phyloP scores from a whole-genome alignment of 176 grass and related monocot species.

The Echinochloa phyllopogon region DNA sequence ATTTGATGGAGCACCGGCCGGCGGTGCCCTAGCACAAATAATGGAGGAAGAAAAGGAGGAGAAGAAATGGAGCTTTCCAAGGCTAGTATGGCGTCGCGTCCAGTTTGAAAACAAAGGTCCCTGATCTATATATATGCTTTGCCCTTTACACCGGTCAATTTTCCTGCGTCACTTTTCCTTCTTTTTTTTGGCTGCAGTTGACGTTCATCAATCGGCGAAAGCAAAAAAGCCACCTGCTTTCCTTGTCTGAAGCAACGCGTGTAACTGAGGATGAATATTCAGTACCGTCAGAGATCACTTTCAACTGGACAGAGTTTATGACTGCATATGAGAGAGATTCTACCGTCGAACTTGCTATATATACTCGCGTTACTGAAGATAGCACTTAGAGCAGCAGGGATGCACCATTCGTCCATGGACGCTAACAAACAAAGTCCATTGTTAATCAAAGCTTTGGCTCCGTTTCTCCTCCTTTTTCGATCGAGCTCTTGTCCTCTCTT shows the following conservation, averaged over 20 bases:
- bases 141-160: not conserved
- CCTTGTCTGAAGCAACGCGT: not conserved
- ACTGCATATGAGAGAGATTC: too few species aligned
- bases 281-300: too few species aligned
- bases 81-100: not conserved
- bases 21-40: not conserved
- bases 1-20: not conserved
- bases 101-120: not conserved
- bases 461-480: not conserved
- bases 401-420: too few species aligned
- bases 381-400: too few species aligned
- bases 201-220: not conserved
- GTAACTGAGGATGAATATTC: too few species aligned
- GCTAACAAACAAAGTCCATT: not conserved
- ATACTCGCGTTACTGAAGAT: too few species aligned
- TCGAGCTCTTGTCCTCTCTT: not conserved
- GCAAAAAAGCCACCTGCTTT: not conserved
- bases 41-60: not conserved
- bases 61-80: constrained; percentile 6
- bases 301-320: too few species aligned
- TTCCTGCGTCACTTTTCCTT: not conserved
- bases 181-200: not conserved
- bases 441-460: not conserved
- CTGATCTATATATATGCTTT: not conserved
- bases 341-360: too few species aligned